phyloP scores from a whole-genome alignment of 2,329 filamentous ascomycete species.

The Neoscytalidium dimidiatum region DNA sequence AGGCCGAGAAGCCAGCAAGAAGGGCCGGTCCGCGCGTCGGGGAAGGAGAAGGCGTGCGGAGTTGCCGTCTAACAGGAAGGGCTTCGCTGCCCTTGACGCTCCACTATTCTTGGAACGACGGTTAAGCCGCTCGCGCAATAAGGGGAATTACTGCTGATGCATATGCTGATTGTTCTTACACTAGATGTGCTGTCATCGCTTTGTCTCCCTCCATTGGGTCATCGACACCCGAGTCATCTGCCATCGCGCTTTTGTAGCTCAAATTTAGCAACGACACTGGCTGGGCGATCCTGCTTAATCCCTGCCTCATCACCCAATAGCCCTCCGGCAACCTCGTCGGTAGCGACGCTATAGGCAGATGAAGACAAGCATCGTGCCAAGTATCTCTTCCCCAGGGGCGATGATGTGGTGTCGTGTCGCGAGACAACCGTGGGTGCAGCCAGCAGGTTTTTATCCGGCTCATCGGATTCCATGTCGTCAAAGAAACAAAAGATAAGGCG shows the following conservation, averaged over 20 bases:
- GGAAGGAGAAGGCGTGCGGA: neutral
- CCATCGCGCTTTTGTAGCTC: neutral
- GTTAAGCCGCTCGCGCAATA: no score
- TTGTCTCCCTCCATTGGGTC: neutral
- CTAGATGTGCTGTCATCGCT: neutral
- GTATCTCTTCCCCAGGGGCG: no score
- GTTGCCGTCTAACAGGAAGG: neutral
- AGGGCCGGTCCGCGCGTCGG: conserved; percentile 15
- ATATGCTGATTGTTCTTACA: neutral
- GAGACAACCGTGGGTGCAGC: neutral
- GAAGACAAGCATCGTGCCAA: conserved; percentile 9
- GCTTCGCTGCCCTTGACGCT: neutral
- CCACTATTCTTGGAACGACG: neutral
- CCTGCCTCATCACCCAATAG: neutral
- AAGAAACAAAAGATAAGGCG: neutral
- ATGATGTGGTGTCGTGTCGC: neutral
- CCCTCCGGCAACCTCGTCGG: neutral
- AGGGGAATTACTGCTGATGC: neutral
- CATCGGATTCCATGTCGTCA: neutral
- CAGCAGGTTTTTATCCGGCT: neutral
- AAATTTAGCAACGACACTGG: neutral
- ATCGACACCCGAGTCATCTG: neutral
- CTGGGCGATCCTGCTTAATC: neutral
- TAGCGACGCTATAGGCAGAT: neutral
- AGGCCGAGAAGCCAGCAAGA: neutral